These are phyloP conservation scores for Casuarina glauca DNA, from an alignment of 306 rosid genomes.

Conservation along the genomic window DNA sequence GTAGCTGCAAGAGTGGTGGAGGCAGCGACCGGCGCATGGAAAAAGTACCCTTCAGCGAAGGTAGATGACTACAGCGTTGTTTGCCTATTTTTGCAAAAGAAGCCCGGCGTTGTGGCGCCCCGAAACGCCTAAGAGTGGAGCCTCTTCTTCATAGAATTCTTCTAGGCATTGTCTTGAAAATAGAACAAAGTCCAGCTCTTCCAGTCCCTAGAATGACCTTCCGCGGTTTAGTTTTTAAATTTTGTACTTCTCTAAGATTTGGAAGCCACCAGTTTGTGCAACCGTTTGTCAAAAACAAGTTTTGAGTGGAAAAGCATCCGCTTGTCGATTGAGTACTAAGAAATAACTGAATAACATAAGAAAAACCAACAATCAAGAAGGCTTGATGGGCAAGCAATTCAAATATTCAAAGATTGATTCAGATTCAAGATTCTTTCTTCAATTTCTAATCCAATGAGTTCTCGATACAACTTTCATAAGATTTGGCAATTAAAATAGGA, in stretches of 20 bases:
- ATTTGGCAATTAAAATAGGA: neutral
- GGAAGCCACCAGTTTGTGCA: neutral
- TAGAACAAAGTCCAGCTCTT: neutral
- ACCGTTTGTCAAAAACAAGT: neutral
- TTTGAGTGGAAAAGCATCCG: neutral
- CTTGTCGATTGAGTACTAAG: neutral
- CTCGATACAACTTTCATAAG: neutral
- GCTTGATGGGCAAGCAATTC: neutral
- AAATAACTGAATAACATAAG: neutral
- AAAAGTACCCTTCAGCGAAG: constrained; percentile 42
- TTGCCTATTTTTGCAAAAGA: constrained; percentile 52
- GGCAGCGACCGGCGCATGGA: constrained; percentile 60
- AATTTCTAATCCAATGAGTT: neutral
- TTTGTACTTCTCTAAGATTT: neutral
- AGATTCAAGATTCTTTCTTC: neutral
- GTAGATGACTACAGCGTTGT: constrained; percentile 62
- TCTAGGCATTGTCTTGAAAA: too few relatives aligned
- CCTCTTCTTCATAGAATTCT: too few relatives aligned
- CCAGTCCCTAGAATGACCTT: neutral
- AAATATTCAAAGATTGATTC: neutral
- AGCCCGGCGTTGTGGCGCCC: neutral
- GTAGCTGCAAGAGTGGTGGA: constrained; percentile 66
- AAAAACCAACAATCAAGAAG: neutral
- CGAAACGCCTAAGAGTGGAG: neutral
- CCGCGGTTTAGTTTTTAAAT: neutral